These are phyloP conservation scores for Talaromyces verruculosus DNA, from an alignment of 2,329 filamentous ascomycete species.

Conservation along the genomic window DNA sequence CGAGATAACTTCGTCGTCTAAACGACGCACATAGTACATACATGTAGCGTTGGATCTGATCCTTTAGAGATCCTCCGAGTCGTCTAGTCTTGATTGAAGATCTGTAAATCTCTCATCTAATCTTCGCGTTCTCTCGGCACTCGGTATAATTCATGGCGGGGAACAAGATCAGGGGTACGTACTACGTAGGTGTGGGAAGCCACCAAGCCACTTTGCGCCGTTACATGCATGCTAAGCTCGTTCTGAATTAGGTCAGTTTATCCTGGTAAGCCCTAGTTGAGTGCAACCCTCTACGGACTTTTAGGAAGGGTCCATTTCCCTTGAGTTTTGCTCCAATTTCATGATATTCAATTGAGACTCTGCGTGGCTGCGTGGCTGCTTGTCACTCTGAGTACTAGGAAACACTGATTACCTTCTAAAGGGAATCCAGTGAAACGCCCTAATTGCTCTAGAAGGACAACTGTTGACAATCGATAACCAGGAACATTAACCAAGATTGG, in stretches of 20 bases:
- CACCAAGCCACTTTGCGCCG: slow-evolving; percentile 2
- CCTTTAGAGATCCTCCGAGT: background rate
- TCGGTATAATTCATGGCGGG: background rate
- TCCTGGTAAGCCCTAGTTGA: background rate
- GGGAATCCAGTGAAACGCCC: background rate
- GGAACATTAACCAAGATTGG: background rate
- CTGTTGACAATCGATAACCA: background rate
- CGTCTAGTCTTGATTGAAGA: background rate
- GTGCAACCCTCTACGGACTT: background rate
- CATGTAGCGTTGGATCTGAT: background rate
- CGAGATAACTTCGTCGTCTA: background rate
- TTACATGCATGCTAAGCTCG: background rate
- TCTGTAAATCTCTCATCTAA: background rate
- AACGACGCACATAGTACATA: background rate
- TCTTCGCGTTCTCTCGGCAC: background rate
- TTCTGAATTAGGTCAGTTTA: background rate
- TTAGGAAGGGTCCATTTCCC: background rate
- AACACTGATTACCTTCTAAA: background rate
- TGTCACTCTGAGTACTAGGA: background rate
- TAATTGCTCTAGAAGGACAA: background rate
- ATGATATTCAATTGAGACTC: background rate
- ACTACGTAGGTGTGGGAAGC: background rate
- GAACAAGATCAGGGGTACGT: background rate
- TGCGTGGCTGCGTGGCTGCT: background rate
- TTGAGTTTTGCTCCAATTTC: background rate